Base-by-base conservation (phyloP, 2,329 filamentous ascomycete genomes). In the Sporothrix curviconia region DNA sequence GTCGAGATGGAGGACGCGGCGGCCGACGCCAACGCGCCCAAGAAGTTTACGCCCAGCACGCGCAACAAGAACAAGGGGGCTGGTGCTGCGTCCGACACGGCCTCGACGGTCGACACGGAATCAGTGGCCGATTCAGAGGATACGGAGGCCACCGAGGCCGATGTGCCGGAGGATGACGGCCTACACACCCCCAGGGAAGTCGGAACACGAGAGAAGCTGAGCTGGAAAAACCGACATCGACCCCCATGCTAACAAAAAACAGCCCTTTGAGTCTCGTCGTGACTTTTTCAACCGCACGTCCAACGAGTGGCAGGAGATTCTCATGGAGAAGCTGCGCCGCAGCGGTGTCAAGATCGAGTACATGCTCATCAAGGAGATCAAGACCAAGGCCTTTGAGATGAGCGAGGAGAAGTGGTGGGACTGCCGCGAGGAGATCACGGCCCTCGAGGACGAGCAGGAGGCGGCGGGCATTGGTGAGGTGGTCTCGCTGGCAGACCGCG, bases 371-470 rank as follows among this genome's bases (percentile, higher is more conserved):
- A 99, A 99, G 77, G 94, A 97, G 75, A 85, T 97, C 66, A 91
- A 95, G 71, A 87, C 92, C 66, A 85, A 84, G 69, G 94, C 91
- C 1, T 99, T 96, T 70, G 87, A 90, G 68, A 80, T 90, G 62
- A 92, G 92, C 40, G 94, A 99, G 72, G 89, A 92, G 74, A 96
- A 95, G 71, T 99, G 94, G 94, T 99, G 94, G 94, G 94, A 96
- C 77, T 91, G 87, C 69, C 82, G 94, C 65, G 94, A 99, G 75
- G 92, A 97, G 74, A 89, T 99, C 63, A 87, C 86, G 55, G 87
- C 84, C 7, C 72, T 97, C 67, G 94, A 99, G 73, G 92, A 96
- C 72, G 92, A 96, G 75, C 91, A 97, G 75, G 92, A 96, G 72
- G 92, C 89, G 50, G 90, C 91, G 34, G 92, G 94, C 9, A 96